Base-by-base conservation (phyloP, 2,329 filamentous ascomycete species). In the Dothiorella sarmentorum region DNA sequence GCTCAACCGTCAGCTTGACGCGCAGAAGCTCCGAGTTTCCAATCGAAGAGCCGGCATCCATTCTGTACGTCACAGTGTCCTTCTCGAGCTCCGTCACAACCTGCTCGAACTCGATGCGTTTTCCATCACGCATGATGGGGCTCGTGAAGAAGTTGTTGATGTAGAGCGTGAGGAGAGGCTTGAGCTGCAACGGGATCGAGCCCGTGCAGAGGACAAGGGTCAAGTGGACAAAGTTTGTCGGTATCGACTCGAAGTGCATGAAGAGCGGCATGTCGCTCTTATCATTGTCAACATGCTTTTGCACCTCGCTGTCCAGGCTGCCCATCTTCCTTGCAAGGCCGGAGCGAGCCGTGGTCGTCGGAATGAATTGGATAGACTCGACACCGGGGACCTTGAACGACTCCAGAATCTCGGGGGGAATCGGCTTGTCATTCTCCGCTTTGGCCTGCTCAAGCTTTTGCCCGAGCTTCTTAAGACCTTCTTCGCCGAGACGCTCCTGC, bases 171-270 rank as follows among this genome's bases (percentile, higher is more conserved):
- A 97, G 79, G 20, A 99, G 75, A 3, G 94, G 94, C 69, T 93
- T 91, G 60, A 93, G 82, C 63, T 92, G 84, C n/a, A 88, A 82
- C 0, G 92, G 90, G 1, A 97, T 79, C 29, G 84, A 79, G 2
- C 85, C 82, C 0, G 91, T 96, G 55, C 90, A 90, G 51, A 97
- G 79, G 58, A 94, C 85, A 20, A 97, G 75, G 47, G 85, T 87
- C 60, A 97, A 82, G 65, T 93, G 88, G 6, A 96, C 91, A 71
- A 99, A 99, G 69, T 91, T 96, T 60, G 90, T 95, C 2, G 88
- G 87, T 13, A 97, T 91, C 68, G 96, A 87, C 74, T 99, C 94
- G 64, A 95, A 99, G 73, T 99, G 93, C n/a, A 99, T 81, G 73
- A 97, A 99, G 2, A 97, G 78, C 0, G 91, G 88, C n/a, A 86